Percentiles rank a stretch among this genome's conserved stretches.
These are phyloP conservation scores for Alternaria brassicae DNA, from an alignment of 2,329 filamentous ascomycete species.

Conservation along the genomic window DNA sequence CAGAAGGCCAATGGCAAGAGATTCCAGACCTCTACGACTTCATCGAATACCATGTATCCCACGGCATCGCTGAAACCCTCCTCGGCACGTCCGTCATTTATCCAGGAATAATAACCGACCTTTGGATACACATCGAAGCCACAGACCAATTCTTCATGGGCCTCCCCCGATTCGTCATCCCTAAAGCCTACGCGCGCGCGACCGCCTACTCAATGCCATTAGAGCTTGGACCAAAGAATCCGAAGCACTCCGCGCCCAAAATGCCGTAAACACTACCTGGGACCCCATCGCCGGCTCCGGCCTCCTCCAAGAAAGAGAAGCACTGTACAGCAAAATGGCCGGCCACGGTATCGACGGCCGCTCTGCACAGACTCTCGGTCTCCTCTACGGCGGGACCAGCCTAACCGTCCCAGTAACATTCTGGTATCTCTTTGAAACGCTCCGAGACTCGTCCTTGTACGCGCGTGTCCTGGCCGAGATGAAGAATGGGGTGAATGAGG, in stretches of 20 bases:
- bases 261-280: conserved; percentile 12
- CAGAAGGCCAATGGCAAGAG: conserved; percentile 11
- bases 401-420: conserved; percentile 22
- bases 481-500: not conserved
- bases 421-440: conserved; percentile 26
- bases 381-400: conserved; percentile 25
- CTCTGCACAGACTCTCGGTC: conserved; percentile 22
- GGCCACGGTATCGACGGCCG: conserved; percentile 19
- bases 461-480: conserved; percentile 4
- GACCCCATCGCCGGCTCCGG: conserved; percentile 19
- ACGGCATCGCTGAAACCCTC: conserved; percentile 11
- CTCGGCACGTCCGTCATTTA: conserved; percentile 22
- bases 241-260: conserved; percentile 3
- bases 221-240: conserved; percentile 8
- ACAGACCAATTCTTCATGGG: conserved; percentile 23
- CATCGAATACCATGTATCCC: conserved; percentile 15
- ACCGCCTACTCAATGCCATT: conserved; percentile 21
- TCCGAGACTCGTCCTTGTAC: conserved; percentile 4
- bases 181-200: conserved; percentile 21
- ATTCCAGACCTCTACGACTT: conserved; percentile 22
- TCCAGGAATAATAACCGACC: conserved; percentile 15
- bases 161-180: conserved; percentile 16
- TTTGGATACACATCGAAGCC: conserved; percentile 27
- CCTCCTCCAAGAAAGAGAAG: conserved; percentile 24
- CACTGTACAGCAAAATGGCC: conserved; percentile 18